Evolutionary conservation across 768 basidiomycete species (phyloP), one percentile per base, ranked within the genome.

Genomic region (Collybiopsis confluens): DNA sequence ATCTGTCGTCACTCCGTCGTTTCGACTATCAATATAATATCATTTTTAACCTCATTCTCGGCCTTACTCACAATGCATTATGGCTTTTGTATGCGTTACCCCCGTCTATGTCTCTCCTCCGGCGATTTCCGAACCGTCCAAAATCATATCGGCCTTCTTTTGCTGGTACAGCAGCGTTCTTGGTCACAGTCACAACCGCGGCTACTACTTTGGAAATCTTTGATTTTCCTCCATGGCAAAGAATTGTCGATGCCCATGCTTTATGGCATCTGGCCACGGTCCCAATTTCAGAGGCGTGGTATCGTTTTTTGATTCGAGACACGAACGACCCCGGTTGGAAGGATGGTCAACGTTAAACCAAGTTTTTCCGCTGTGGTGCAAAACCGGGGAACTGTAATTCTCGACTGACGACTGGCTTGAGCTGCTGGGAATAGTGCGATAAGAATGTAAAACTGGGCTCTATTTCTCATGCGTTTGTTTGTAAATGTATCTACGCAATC

Each of bases 21-120:
- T 97, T 96, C 70, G 87, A 95, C 71, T 98, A 99, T 66, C 71
- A 85, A 4, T 99, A 97, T 74, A 98, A 98, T 75, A 91, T 96
- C 69, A 65, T 75, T 0, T 92, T 91, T 75, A 94, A 92, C 69
- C 69, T 94, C 61, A 58, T 71, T 52, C 58, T 98, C 54, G 96
- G 92, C 2, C 61, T 93, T 35, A 56, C 72, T 1, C 94, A 98
- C 68, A 93, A 96, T 65, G 38, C 80, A 20, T 66, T 97, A 16
- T 98, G 97, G 96, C 64, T 86, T 27, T 47, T 80, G 10, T 98
- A 89, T 68, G 74, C 88, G 3, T 70, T 84, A 42, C 84, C 80
- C 18, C 62, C 72, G 1, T 73, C 72, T 10, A 36, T 78, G 33
- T 73, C 77, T 15, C 6, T 80, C 42, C 50, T 87, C 35, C 76